These are phyloP conservation scores for Tolypocladium tundrense DNA, from an alignment of 2,329 filamentous ascomycete species.

Conservation along the genomic window DNA sequence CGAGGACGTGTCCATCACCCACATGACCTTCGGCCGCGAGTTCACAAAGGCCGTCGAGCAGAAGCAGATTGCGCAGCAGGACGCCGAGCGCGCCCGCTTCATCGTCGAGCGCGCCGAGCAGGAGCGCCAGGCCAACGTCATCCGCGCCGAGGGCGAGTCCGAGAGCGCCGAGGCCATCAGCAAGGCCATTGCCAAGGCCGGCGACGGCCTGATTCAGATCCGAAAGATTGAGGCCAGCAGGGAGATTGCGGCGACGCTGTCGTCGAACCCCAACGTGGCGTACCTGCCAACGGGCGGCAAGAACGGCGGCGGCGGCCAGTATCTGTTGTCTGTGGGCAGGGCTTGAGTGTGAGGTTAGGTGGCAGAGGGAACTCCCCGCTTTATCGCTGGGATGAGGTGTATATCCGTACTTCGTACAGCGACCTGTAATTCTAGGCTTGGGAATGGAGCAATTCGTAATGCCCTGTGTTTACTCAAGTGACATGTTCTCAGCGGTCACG, in stretches of 20 bases:
- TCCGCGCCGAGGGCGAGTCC: constrained; percentile 93
- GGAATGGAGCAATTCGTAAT: constrained; percentile 3
- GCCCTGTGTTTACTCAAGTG: not conserved
- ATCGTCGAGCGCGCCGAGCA: constrained; percentile 98
- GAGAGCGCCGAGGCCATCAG: constrained; percentile 93
- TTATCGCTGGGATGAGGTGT: constrained; percentile 9
- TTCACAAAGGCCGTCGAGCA: constrained; percentile 98
- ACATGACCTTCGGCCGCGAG: constrained; percentile 99
- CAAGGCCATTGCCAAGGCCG: constrained; percentile 85
- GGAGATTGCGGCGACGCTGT: constrained; percentile 86
- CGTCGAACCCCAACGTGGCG: constrained; percentile 87
- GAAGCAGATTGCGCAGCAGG: constrained; percentile 99
- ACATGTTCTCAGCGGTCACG: not conserved
- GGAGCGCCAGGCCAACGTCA: constrained; percentile 96
- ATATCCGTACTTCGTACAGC: constrained; percentile 14
- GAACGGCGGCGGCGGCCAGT: constrained; percentile 43
- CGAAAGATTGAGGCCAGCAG: constrained; percentile 93
- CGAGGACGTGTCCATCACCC: constrained; percentile 97
- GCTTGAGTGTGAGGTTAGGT: constrained; percentile 15
- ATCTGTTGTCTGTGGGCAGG: constrained; percentile 42
- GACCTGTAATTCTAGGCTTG: constrained; percentile 25
- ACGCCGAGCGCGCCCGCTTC: constrained; percentile 93
- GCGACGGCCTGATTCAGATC: constrained; percentile 91
- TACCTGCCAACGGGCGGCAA: constrained; percentile 77
- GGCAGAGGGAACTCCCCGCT: constrained; percentile 22